These are phyloP conservation scores for Globisporangium barbulae DNA, from an alignment of 352 stramenopile genomes.

Conservation along the genomic window DNA sequence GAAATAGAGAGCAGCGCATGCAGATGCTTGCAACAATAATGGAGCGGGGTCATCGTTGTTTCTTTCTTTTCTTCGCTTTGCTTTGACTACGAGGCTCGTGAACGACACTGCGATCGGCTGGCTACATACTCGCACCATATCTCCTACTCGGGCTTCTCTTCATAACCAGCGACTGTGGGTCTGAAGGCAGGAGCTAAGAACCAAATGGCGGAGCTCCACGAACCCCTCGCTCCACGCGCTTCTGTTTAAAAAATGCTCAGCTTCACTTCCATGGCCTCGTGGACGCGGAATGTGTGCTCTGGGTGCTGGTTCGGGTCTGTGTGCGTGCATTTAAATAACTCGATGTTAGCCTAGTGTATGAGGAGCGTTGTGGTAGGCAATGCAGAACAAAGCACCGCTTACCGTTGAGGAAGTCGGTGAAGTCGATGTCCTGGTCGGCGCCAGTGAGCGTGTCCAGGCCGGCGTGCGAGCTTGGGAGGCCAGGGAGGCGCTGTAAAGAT, in stretches of 20 bases:
- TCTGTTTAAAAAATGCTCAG: conserved; percentile 80
- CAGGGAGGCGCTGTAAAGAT: conserved; percentile 60
- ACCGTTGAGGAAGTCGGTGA: conserved; percentile 84
- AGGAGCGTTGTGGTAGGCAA: neutral
- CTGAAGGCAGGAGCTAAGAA: neutral
- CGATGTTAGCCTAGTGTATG: neutral
- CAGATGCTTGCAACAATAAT: too few relatives aligned
- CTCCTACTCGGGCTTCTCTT: neutral
- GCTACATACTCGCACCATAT: too few relatives aligned
- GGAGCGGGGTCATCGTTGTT: neutral
- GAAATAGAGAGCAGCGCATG: neutral
- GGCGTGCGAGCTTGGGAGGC: conserved; percentile 69
- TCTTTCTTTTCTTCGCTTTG: neutral
- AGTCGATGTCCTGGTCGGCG: conserved; percentile 76
- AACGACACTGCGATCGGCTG: too few relatives aligned
- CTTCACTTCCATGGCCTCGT: conserved; percentile 89
- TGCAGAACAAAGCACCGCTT: neutral
- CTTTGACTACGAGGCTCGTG: neutral
- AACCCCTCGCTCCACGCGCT: neutral
- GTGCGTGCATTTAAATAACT: neutral
- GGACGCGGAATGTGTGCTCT: conserved; percentile 77
- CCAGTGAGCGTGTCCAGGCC: conserved; percentile 80
- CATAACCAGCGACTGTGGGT: neutral
- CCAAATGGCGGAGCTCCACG: too few relatives aligned
- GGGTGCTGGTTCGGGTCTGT: conserved; percentile 77